Evolutionary conservation across 2,329 filamentous ascomycete species (phyloP), one percentile per base, ranked within the genome.

Genomic region (Dactylonectria estremocensis): DNA sequence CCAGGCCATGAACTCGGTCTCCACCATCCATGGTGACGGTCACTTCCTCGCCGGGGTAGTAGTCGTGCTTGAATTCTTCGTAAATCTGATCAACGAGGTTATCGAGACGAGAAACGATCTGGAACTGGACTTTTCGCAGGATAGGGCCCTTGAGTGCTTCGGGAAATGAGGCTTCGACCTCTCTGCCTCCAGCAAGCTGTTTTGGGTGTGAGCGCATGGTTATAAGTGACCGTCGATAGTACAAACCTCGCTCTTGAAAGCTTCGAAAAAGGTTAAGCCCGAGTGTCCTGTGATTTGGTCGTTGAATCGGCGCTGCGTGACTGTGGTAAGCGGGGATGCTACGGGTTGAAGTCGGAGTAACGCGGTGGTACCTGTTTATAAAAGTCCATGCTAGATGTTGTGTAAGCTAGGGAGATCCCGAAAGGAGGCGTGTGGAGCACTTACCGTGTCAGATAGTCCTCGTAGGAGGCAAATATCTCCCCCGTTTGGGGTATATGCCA

Each of bases 211-310:
- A 77, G 73, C 55, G 46, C 28, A 33, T 22, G 45, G 35, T 11
- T 56, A 18, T 48, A 37, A 43, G 43, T 22, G n/a, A 22, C 5
- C 45, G 35, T 22, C 49, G 28, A 14, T 14, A 48, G 55, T 22
- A 84, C 91, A 72, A 87, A 97, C 94, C 89, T 98, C 95, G 83
- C 94, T 97, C 81, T 93, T 91, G 33, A 95, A 88, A 28, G 96
- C 96, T 73, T 97, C 94, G 77, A 98, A 98, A 81, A 97, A 99
- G 3, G 90, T 95, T 72, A 98, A 86, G 60, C 92, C 92, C 33
- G 95, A 97, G 80, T 97, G 95, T 61, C 96, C 96, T 13, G 95
- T 97, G 72, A 98, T 97, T 79, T 97, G 93, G 81, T 97, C 97
- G 68, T 97, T 97, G 81, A 98, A 99, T 62, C 92, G 91, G 77